A percentile compares a stretch with the other conserved stretches of the same genome.
Conservation (phyloP, 208 protist genomes). For the Trypanosoma mega region DNA sequence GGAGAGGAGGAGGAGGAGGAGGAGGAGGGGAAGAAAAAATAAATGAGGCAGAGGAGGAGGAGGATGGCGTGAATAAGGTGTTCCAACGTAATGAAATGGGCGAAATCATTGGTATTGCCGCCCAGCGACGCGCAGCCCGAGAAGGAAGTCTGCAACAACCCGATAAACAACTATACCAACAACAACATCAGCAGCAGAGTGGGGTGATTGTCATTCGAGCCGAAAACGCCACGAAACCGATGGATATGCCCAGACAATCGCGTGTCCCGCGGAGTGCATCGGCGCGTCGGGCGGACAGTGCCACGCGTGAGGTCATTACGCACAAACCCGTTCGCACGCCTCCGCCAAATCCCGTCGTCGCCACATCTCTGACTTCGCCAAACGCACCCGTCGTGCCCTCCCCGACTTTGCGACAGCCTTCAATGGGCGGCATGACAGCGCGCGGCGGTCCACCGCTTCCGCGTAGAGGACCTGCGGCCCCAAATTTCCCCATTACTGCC, state of each 20-base stretch:
- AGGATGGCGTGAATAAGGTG: too few species aligned
- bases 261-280: conserved; percentile 51
- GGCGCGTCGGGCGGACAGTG: conserved; percentile 27
- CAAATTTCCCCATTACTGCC: conserved; percentile 4
- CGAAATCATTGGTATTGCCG: conserved; percentile 75
- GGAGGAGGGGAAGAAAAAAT: conserved; percentile 18
- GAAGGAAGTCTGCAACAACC: conserved; percentile 21
- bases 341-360: neutral
- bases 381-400: neutral
- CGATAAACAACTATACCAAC: neutral
- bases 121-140: conserved; percentile 57
- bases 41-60: neutral
- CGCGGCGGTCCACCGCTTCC: conserved; percentile 71
- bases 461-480: conserved; percentile 51
- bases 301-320: too few species aligned
- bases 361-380: neutral
- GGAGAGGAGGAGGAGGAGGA: neutral
- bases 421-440: conserved; percentile 45
- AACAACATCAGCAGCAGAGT: conserved; percentile 4
- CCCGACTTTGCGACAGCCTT: conserved; percentile 32
- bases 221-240: conserved; percentile 57
- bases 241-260: conserved; percentile 50
- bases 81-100: conserved; percentile 52
- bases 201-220: conserved; percentile 68
- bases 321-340: too few species aligned